Conservation (phyloP, 345 rosid genomes). For the Boechera stricta region DNA sequence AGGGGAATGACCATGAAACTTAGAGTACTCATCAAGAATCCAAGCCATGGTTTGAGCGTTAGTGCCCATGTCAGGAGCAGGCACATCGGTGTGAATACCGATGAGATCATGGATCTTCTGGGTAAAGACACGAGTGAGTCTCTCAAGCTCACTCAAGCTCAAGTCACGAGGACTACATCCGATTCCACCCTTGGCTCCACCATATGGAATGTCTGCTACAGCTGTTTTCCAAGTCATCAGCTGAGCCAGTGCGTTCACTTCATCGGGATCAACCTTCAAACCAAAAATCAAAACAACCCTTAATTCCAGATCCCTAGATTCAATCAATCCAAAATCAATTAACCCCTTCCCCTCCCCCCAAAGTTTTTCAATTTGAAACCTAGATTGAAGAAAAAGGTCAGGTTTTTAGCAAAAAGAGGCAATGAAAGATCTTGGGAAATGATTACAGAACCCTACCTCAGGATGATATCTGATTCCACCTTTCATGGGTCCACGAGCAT, state of each 20-base stretch:
- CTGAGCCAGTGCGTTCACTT: slow-evolving; percentile 97
- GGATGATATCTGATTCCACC: slow-evolving; percentile 99
- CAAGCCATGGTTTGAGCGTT: slow-evolving; percentile 98
- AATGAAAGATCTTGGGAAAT: not conserved
- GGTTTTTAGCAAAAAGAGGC: not conserved
- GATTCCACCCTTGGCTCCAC: slow-evolving; percentile 98
- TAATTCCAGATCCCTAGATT: slow-evolving; percentile 9
- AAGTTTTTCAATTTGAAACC: not conserved
- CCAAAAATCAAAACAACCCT: not conserved
- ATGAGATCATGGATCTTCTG: slow-evolving; percentile 98
- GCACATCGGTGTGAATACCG: slow-evolving; percentile 89
- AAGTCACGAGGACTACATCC: slow-evolving; percentile 80
- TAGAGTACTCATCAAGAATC: slow-evolving; percentile 96
- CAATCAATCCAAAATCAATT: not conserved
- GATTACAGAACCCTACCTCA: slow-evolving; percentile 58
- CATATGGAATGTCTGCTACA: slow-evolving; percentile 93
- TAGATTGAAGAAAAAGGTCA: slow-evolving; percentile 13
- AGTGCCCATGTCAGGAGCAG: slow-evolving; percentile 98
- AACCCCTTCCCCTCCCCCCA: not conserved
- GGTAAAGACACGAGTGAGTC: slow-evolving; percentile 94
- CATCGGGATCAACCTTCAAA: slow-evolving; percentile 90
- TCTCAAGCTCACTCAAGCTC: slow-evolving; percentile 75
- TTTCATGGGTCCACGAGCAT: slow-evolving; percentile 99
- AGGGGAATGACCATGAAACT: slow-evolving; percentile 95
- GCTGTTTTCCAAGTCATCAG: slow-evolving; percentile 99